Base-by-base conservation (phyloP, 2,329 filamentous ascomycete genomes). In the Neofusicoccum umdonicola region DNA sequence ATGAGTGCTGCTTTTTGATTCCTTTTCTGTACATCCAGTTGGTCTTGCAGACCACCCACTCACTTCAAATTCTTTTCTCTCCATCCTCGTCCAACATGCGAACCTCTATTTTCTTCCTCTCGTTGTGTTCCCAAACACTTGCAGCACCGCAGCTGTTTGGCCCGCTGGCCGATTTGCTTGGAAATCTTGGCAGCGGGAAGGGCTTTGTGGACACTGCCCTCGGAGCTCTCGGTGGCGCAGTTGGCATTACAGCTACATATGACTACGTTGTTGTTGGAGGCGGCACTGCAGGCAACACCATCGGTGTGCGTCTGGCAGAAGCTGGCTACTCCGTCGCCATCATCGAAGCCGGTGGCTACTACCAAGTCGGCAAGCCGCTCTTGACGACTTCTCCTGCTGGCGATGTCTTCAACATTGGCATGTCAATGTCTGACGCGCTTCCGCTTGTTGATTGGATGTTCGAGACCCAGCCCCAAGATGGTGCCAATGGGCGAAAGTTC, bases 371-470 rank as follows among this genome's bases (percentile, higher is more conserved):
- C 47, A 76, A 74, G 27, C 66, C 66, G 4, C 6, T 69, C 5
- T 58, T 68, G 17, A 65, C 63, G 1, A 64, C 64, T 2, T 70
- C 69, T 6, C 71, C 71, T 3, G 69, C 66, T 19, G 68, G 69
- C 17, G 70, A 70, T 58, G 67, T 72, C 8, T 51, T 73, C 19
- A 68, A 67, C 27, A 66, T 68, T 11, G 70, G 71, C 2, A 63
- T 67, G 4, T 68, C 65, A 52, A 66, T 67, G 4, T 15, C 63
- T 0, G 72, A 75, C 11, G 66, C 69, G 7, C 70, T 72, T 54
- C 69, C 69, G 1, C 35, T 69, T 2, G 68, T 74, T 2, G 73
- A 76, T 60, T 77, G 73, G 72, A 65, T 66, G 15, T 72, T 75
- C 52, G 56, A 69, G n/a, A 74, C 74, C 1, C 58, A 57, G 2